Evolutionary conservation across 129 eudicot species (phyloP), one percentile per base, ranked within the genome.

Genomic region (Cynara cardunculus): DNA sequence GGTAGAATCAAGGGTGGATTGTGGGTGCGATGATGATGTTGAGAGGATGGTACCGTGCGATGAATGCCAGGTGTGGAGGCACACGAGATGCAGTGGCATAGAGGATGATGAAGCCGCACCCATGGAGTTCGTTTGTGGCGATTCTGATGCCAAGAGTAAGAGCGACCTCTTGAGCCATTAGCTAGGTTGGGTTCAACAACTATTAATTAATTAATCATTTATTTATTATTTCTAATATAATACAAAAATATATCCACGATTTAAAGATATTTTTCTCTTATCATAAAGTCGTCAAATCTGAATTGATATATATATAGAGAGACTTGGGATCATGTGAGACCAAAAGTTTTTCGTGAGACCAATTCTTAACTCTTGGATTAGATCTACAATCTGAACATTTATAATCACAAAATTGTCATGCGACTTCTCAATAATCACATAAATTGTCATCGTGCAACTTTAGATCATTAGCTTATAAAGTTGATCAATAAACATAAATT

Each of bases 31-130:
- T 70, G 93, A 89, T 76, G 93, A 91, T 87, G 94, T 90, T 28
- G 97, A 88, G 74, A 86, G 92, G 39, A 88, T 89, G 90, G 85
- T 87, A 59, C 84, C 82, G 9, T 91, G 97, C 44, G 92, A 91
- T 81, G 85, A 77, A 0, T 91, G 97, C 81, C 85, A 89, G 68
- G 85, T 87, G 70, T 89, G 93, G 92, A 89, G 41, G 68, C 94
- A 89, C 56, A 87, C 94, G 1, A 86, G 81, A 34, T 90, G 94
- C 82, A 65, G 81, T 25, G 94, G 88, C 6, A 79, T 90, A 49
- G 86, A 84, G 35, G 94, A 86, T 83, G 82, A 85, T 49, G 94
- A 90, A 9, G 72, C 75, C 14, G 88, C 80, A 28, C 94, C 90
- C 21, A 68, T 74, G 39, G 75, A 62, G 7, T 90, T 85, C 39